Evolutionary conservation across 2,329 filamentous ascomycete species (phyloP), one percentile per base, ranked within the genome.

Genomic region (Colletotrichum brevisporum): DNA sequence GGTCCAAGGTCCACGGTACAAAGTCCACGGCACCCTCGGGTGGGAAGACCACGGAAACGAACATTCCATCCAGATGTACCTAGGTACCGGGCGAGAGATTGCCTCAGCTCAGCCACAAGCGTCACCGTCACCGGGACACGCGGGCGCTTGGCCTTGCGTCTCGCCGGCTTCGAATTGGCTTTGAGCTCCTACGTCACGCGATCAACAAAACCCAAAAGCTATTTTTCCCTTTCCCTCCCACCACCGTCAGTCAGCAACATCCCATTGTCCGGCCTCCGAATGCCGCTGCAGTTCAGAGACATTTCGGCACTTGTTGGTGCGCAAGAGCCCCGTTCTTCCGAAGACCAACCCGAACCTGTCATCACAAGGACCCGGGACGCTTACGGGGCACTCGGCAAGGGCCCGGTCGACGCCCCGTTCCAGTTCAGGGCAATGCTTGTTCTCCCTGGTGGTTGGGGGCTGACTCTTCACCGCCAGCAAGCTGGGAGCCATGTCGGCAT

Each of bases 21-120:
- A 24, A 24, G 21, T 3, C 21, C 31, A 36, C 31, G 31, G 31
- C 54, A 16, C 39, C 18, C 10, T 27, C 26, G 15, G 58, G 27
- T 26, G 45, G 31, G 36, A 45, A 52, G 18, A 26, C 12, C 41
- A 56, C 31, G 18, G 43, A 69, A 69, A 67, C 67, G 67, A 67
- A 67, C 62, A 67, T 57, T 48, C 45, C 21, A 21, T 26, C 62
- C 55, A 36, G 10, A 8, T 36, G 31, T 36, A 36, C 31, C 31
- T 36, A 36, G 31, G 31, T 36, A 36, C 66, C 48, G 24, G 12
- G 21, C 15, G 4, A 59, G 4, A 59, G 26, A 41, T 45, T 59
- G 51, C 52, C 51, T 69, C 61, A 48, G 62, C 63, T 53, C 67
- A 67, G 67, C 67, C 67, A 67, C 56, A 12, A 18, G 45, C 62